A percentile compares a stretch with the other conserved stretches of the same genome.
These are phyloP conservation scores for Hymenoscyphus infarciens DNA, from an alignment of 2,329 filamentous ascomycete species.

Conservation along the genomic window DNA sequence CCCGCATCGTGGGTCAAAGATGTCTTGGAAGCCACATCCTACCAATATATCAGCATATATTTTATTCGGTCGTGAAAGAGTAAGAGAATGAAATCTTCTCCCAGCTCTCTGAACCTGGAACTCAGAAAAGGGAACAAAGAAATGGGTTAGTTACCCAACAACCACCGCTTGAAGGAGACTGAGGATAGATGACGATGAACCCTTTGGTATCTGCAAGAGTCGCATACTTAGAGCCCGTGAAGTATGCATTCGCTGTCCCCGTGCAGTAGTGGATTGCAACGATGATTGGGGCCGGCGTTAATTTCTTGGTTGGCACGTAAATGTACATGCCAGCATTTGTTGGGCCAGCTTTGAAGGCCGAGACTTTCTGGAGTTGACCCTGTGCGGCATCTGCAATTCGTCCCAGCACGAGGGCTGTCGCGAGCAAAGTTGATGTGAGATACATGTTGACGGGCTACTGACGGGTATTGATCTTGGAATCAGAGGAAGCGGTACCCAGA, in stretches of 20 bases:
- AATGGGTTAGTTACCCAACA: slow-evolving; percentile 44
- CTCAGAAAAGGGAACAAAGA: background rate
- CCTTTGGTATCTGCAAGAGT: slow-evolving; percentile 50
- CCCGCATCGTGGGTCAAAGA: slow-evolving; percentile 52
- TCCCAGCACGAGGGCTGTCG: slow-evolving; percentile 8
- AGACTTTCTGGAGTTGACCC: slow-evolving; percentile 20
- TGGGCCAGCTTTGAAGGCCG: slow-evolving; percentile 24
- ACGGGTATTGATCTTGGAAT: background rate
- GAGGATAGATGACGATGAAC: slow-evolving; percentile 59
- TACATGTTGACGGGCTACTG: slow-evolving; percentile 9
- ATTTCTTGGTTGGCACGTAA: slow-evolving; percentile 26
- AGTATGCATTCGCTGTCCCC: slow-evolving; percentile 42
- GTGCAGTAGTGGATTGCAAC: slow-evolving; percentile 31
- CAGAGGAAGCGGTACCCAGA: background rate
- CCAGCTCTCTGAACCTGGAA: too few species aligned
- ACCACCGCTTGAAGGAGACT: slow-evolving; percentile 47
- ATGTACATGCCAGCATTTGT: slow-evolving; percentile 29
- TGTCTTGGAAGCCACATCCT: slow-evolving; percentile 49
- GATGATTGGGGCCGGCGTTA: slow-evolving; percentile 24
- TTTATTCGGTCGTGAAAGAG: background rate
- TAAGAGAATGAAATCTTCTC: too few species aligned
- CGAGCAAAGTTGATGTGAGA: slow-evolving; percentile 8
- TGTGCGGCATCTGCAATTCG: slow-evolving; percentile 9
- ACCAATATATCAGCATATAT: background rate
- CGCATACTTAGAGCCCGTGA: slow-evolving; percentile 43